Percentiles rank a stretch among this genome's conserved stretches.
These are phyloP conservation scores for Trichoderma atrobrunneum DNA, from an alignment of 2,329 filamentous ascomycete genomes.

Conservation along the genomic window DNA sequence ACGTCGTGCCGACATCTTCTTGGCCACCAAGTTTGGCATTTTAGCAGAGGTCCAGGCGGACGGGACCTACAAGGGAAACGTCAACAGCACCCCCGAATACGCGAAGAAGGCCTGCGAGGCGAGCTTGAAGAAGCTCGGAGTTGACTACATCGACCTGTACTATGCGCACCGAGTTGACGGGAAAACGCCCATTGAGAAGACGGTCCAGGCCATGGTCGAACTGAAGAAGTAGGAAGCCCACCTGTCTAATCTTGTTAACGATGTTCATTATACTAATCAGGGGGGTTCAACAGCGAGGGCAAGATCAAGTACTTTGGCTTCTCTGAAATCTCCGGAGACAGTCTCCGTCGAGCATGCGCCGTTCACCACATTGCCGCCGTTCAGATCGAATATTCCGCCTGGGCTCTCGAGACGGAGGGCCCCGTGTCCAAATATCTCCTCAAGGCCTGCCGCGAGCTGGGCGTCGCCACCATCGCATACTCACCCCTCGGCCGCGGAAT, in stretches of 20 bases:
- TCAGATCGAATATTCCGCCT: conserved; percentile 55
- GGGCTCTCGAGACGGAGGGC: conserved; percentile 58
- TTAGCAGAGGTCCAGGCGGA: conserved; percentile 19
- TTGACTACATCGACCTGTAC: conserved; percentile 54
- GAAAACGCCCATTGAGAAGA: conserved; percentile 48
- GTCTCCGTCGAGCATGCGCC: conserved; percentile 49
- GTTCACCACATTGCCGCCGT: conserved; percentile 50
- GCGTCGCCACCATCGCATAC: conserved; percentile 55
- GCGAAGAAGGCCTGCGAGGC: conserved; percentile 23
- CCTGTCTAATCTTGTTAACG: background rate
- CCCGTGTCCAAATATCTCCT: conserved; percentile 45
- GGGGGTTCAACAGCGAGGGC: conserved; percentile 37
- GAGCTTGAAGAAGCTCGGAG: conserved; percentile 48
- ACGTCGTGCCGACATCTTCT: conserved; percentile 47
- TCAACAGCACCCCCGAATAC: conserved; percentile 22
- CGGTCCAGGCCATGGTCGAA: conserved; percentile 47
- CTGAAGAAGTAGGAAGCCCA: conserved; percentile 35
- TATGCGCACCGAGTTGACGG: conserved; percentile 52
- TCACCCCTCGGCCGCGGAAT: conserved; percentile 59
- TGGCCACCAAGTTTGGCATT: conserved; percentile 41
- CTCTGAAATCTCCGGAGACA: conserved; percentile 48
- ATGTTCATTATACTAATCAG: background rate
- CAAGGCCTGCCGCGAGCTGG: conserved; percentile 55
- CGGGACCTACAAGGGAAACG: background rate
- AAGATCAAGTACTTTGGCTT: conserved; percentile 58